A percentile compares a stretch with the other conserved stretches of the same genome.
phyloP scores from a whole-genome alignment of 2,329 filamentous ascomycete species.

The Aspergillus eucalypticola region DNA sequence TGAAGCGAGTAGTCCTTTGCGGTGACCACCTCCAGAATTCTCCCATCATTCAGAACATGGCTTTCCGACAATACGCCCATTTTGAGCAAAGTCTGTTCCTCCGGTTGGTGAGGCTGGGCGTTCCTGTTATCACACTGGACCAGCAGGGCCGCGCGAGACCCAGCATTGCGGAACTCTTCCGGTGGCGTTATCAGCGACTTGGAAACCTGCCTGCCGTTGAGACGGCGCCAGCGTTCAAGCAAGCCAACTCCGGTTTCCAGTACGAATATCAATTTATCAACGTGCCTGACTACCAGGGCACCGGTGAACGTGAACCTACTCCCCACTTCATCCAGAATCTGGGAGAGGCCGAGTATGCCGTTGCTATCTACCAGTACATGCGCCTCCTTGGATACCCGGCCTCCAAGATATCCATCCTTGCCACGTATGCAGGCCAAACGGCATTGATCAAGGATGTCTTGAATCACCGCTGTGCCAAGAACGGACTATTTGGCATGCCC shows the following conservation, averaged over 20 bases:
- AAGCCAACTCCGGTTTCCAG: slow-evolving; percentile 86
- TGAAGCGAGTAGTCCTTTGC: slow-evolving; percentile 88
- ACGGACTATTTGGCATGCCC: slow-evolving; percentile 83
- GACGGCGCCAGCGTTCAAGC: slow-evolving; percentile 67
- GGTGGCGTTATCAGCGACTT: slow-evolving; percentile 84
- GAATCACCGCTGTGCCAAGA: slow-evolving; percentile 76
- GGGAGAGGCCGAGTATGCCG: slow-evolving; percentile 94
- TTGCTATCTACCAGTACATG: slow-evolving; percentile 97
- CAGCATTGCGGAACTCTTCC: slow-evolving; percentile 84
- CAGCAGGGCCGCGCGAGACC: slow-evolving; percentile 90
- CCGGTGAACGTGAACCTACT: slow-evolving; percentile 83
- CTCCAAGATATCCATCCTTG: slow-evolving; percentile 78
- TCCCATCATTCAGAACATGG: slow-evolving; percentile 89
- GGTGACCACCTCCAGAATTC: slow-evolving; percentile 97
- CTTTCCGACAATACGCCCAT: slow-evolving; percentile 92
- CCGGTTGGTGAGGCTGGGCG: slow-evolving; percentile 82
- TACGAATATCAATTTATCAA: slow-evolving; percentile 97
- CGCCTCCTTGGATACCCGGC: slow-evolving; percentile 89
- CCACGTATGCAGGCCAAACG: slow-evolving; percentile 89
- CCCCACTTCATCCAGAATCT: slow-evolving; percentile 96
- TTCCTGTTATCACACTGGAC: slow-evolving; percentile 87
- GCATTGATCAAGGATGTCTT: slow-evolving; percentile 88
- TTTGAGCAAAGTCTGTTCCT: slow-evolving; percentile 95
- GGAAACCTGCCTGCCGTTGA: slow-evolving; percentile 77
- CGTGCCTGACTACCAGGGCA: slow-evolving; percentile 87